Conservation (phyloP, 192 early-diverging fungal genomes). For the Rhizoclosmatium globosum region DNA sequence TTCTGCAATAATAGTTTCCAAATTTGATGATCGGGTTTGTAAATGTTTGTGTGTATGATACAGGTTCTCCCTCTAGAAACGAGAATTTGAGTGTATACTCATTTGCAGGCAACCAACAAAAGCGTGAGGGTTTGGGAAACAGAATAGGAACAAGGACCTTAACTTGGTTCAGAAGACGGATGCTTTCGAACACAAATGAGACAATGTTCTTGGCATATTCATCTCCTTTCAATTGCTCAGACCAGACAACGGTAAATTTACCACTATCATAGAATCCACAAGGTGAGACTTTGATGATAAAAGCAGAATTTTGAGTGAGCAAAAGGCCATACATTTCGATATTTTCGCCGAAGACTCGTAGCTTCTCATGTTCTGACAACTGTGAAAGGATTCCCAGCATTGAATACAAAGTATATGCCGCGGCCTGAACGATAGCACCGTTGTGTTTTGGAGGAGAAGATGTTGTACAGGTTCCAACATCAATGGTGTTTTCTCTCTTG, state of each 20-base stretch:
- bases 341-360: not conserved
- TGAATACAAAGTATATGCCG: not conserved
- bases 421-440: not conserved
- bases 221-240: not conserved
- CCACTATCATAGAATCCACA: not conserved
- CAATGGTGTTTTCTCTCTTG: not conserved
- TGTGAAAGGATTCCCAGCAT: not conserved
- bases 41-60: not conserved
- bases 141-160: not conserved
- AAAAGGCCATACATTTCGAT: not conserved
- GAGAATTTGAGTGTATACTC: not conserved
- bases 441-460: not conserved
- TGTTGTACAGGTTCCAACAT: not conserved
- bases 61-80: not conserved
- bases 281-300: not conserved
- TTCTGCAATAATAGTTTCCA: not conserved
- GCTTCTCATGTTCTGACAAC: not conserved
- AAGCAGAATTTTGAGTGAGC: not conserved
- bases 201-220: not conserved
- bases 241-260: not conserved
- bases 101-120: not conserved
- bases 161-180: not conserved
- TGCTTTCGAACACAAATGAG: not conserved
- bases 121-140: not conserved
- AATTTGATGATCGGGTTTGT: not conserved